Evolutionary conservation across 805 yeast species (phyloP).

Genomic region (Candida yuanshanica): DNA sequence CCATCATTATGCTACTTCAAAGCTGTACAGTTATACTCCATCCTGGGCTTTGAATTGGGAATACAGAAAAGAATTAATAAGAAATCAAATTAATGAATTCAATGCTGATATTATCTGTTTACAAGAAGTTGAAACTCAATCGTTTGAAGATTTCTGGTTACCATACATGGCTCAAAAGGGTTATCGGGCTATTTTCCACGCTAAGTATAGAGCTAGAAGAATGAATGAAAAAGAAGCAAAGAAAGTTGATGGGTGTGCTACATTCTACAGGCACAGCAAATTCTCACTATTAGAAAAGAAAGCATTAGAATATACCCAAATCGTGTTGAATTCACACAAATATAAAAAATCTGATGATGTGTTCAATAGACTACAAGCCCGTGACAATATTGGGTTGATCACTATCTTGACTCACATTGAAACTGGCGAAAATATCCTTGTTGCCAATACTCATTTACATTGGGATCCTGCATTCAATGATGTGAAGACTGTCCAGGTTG

Average conservation of each 20-base stretch:
- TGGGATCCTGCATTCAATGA: conserved; percentile 98
- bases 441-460: conserved; percentile 91
- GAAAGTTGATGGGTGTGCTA: conserved; percentile 98
- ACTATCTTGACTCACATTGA: conserved; percentile 66
- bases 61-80: conserved; percentile 71
- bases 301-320: conserved; percentile 75
- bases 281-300: conserved; percentile 69
- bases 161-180: conserved; percentile 70
- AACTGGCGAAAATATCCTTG: conserved; percentile 65
- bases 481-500: conserved; percentile 94
- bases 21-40: conserved; percentile 90
- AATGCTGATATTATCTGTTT: conserved; percentile 79
- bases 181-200: conserved; percentile 76
- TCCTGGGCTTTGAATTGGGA: conserved; percentile 97
- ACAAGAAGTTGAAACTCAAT: conserved; percentile 90
- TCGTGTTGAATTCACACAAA: conserved; percentile 75
- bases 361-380: conserved; percentile 92
- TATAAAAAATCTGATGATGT: conserved; percentile 92
- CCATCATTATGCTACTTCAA: conserved; percentile 91
- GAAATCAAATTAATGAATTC: conserved; percentile 61
- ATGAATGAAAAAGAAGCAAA: conserved; percentile 76
- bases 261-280: conserved; percentile 66
- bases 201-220: conserved; percentile 88
- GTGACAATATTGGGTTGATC: conserved; percentile 86
- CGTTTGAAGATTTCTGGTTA: conserved; percentile 81